A percentile compares a stretch with the other conserved stretches of the same genome.
phyloP scores from a whole-genome alignment of 2,329 filamentous ascomycete genomes.

The Colletotrichum liaoningense region DNA sequence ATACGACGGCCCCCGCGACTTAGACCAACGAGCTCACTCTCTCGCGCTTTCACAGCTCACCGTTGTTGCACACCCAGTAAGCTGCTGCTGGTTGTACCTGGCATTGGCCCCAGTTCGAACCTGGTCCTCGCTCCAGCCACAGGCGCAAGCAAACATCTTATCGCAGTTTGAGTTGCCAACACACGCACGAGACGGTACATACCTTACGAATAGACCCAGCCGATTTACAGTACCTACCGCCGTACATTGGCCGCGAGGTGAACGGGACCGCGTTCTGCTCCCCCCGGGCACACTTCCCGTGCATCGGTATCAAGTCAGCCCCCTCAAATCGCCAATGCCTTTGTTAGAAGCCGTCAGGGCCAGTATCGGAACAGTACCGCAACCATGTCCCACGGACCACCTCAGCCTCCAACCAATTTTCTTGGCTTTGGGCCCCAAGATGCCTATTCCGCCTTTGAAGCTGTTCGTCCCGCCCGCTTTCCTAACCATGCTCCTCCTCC shows the following conservation, averaged over 20 bases:
- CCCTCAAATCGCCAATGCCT: conserved; percentile 28
- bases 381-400: conserved; percentile 50
- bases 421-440: conserved; percentile 48
- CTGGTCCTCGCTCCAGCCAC: background rate
- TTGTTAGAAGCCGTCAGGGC: conserved; percentile 30
- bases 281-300: background rate
- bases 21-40: background rate
- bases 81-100: background rate
- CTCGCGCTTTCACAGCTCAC: conserved; percentile 7
- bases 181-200: background rate
- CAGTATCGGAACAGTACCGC: conserved; percentile 34
- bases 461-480: conserved; percentile 31
- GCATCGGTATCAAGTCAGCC: conserved; percentile 1
- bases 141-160: conserved; percentile 4
- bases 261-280: conserved; percentile 6
- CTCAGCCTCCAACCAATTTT: conserved; percentile 48
- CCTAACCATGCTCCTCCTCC: background rate
- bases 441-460: conserved; percentile 36
- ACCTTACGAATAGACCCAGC: background rate
- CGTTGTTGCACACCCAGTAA: background rate
- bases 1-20: background rate
- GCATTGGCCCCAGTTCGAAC: background rate
- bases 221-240: conserved; percentile 11
- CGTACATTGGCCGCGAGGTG: conserved; percentile 2
- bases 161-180: conserved; percentile 19